Base-by-base conservation (phyloP, 1,139 yeast genomes). In the Meyerozyma guilliermondii region DNA sequence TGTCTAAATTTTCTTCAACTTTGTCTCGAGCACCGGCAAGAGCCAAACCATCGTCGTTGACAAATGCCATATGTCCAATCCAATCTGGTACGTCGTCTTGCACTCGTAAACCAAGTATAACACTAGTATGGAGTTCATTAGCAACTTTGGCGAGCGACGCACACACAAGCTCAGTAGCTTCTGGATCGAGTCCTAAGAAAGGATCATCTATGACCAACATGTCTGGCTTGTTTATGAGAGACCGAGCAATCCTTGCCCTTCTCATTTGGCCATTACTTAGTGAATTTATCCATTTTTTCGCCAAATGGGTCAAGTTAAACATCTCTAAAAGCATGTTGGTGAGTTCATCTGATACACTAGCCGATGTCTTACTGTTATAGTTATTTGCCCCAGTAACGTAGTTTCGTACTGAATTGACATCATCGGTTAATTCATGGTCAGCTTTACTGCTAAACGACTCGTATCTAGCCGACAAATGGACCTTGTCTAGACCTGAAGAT, bases 261-360 rank as follows among this genome's bases (percentile, higher is more conserved):
- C 98, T 74, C 60, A 87, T 81, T 62, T 92, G 98, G 0, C 98
- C 98, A 59, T 92, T 92, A 60, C 96, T 86, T 40, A 92, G 68
- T 0, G 94, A 87, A 59, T 87, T 87, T 38, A 87, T 79, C 89
- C 95, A 91, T 47, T 87, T 76, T 44, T 78, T 68, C 43, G 78
- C 70, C 43, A 88, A 64, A 1, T 78, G 82, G 7, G 58, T 60
- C 47, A 92, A 68, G 41, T 76, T 70, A 48, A 92, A 74, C 35
- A 65, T 60, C n/a, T 68, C 60, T 30, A 84, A 58, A 5, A 83
- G 63, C 3, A 58, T 50, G 0, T 65, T 59, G 7, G 81, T 73
- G 33, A 71, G 58, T 7, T 41, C 24, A 11, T 48, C 49, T 24
- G 65, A 58, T 23, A 36, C 48, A 18, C 10, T 46, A 50, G 62